Conservation (phyloP, 2,329 filamentous ascomycete species). For the Beauveria sp. region DNA sequence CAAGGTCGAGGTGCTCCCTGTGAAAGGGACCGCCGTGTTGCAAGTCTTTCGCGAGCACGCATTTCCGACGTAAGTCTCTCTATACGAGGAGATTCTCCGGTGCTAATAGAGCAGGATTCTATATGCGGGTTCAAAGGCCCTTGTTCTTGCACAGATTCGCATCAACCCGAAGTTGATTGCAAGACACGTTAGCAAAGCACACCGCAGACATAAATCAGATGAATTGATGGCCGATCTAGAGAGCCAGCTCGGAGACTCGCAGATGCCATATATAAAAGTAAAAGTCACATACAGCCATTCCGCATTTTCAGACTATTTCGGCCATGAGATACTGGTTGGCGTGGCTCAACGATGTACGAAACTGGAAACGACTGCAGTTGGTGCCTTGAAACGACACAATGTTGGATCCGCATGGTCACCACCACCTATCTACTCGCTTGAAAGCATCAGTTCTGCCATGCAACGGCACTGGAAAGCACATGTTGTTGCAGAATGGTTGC, state of each 20-base stretch:
- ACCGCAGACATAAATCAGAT: slow-evolving; percentile 38
- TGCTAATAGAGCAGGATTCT: slow-evolving; percentile 28
- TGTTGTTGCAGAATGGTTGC: slow-evolving; percentile 35
- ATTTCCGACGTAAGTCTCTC: slow-evolving; percentile 31
- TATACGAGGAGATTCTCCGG: not conserved
- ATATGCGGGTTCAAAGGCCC: slow-evolving; percentile 33
- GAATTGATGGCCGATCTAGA: slow-evolving; percentile 53
- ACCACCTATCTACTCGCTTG: slow-evolving; percentile 26
- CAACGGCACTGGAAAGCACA: slow-evolving; percentile 40
- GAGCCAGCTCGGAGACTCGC: slow-evolving; percentile 42
- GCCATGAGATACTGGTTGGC: slow-evolving; percentile 20
- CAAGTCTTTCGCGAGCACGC: slow-evolving; percentile 39
- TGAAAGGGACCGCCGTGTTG: slow-evolving; percentile 31
- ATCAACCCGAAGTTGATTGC: slow-evolving; percentile 19
- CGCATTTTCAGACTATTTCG: slow-evolving; percentile 36
- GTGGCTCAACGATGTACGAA: slow-evolving; percentile 36
- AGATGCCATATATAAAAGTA: slow-evolving; percentile 43
- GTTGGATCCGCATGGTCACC: slow-evolving; percentile 45
- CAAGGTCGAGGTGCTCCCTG: slow-evolving; percentile 37
- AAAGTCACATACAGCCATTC: slow-evolving; percentile 49
- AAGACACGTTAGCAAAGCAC: slow-evolving; percentile 8
- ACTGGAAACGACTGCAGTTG: slow-evolving; percentile 45
- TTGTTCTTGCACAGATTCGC: slow-evolving; percentile 41
- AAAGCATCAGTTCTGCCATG: slow-evolving; percentile 37
- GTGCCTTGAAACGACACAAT: slow-evolving; percentile 42